Conservation (phyloP, 129 eudicot genomes). For the Silybum marianum region DNA sequence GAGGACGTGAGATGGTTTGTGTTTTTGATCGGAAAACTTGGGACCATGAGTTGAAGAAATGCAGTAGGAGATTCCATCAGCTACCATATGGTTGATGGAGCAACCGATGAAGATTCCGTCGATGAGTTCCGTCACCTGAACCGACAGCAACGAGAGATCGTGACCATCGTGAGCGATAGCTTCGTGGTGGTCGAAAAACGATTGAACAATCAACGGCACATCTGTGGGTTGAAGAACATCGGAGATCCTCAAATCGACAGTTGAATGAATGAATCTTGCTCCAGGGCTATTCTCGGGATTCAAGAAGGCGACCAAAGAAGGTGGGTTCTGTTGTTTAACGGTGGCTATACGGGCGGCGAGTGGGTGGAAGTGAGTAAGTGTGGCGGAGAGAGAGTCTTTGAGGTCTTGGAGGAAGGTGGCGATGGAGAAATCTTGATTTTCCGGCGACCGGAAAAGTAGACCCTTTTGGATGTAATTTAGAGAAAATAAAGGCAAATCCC, state of each 20-base stretch:
- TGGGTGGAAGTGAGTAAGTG: background rate
- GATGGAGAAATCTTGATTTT: background rate
- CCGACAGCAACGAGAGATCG: background rate
- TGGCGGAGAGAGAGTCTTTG: background rate
- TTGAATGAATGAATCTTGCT: constrained; percentile 42
- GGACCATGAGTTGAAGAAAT: constrained; percentile 32
- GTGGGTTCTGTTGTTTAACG: constrained; percentile 28
- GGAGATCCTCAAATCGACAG: constrained; percentile 6
- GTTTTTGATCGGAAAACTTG: constrained; percentile 9
- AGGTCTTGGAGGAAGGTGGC: background rate
- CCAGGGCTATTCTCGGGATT: constrained; percentile 12
- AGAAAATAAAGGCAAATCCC: constrained; percentile 40
- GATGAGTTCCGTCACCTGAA: constrained; percentile 33
- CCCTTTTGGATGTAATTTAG: constrained; percentile 20
- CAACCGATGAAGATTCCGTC: constrained; percentile 44
- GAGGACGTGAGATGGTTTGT: background rate
- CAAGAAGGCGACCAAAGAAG: constrained; percentile 20
- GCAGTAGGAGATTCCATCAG: constrained; percentile 42
- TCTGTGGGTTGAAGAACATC: constrained; percentile 39
- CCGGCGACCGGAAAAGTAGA: background rate
- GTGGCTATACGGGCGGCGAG: constrained; percentile 4
- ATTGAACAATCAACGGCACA: constrained; percentile 13
- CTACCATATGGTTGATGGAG: constrained; percentile 31
- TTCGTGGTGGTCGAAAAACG: background rate
- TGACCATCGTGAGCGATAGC: background rate